Base-by-base conservation (phyloP, 2,329 filamentous ascomycete genomes). In the Septoria linicola region DNA sequence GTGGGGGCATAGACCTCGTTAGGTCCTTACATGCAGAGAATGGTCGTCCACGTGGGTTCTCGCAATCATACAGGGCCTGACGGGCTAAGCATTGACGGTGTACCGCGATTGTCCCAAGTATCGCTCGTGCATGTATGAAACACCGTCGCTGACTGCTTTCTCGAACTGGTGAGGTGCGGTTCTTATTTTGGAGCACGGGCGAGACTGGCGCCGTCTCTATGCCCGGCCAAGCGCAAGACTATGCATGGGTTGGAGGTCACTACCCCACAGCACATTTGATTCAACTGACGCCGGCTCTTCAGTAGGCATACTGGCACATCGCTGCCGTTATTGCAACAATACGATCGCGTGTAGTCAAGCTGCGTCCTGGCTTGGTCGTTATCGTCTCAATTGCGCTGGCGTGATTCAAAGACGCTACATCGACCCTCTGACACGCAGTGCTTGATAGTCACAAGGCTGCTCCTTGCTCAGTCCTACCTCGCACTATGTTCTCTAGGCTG, bases 151-250 rank as follows among this genome's bases (percentile, higher is more conserved):
- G 37, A 49, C 39, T 30, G 34, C 47, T 27, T 30, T 8, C 47
- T 17, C 20, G 16, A 19, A 35, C 13, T 10, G 47, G 47, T 19
- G 39, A 37, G 31, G 40, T 39, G 47, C 36, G 47, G 27, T 49
- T 42, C 39, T 35, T 30, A 49, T 49, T 49, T 42, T 43, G 37
- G 46, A 11, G 30, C 47, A 37, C 37, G 47, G 39, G 27, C 47
- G 31, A 41, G 47, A 36, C 47, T 20, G 31, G 44, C 21, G 35
- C 35, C 25, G 27, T 27, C 27, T 27, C 11, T 17, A 27, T n/a
- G 11, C 44, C 36, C 21, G 34, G 34, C 19, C 34, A 48, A 48
- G 25, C 44, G 44, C 41, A 44, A 32, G 41, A 35, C 25, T 19
- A 19, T 20, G 16, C 41, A 44, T 44, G 41, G 41, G 23, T 44